Percentiles rank a stretch among this genome's conserved stretches.
Evolutionary conservation across 2,329 filamentous ascomycete species (phyloP).

Genomic region (Atkinsonella hypoxylon): DNA sequence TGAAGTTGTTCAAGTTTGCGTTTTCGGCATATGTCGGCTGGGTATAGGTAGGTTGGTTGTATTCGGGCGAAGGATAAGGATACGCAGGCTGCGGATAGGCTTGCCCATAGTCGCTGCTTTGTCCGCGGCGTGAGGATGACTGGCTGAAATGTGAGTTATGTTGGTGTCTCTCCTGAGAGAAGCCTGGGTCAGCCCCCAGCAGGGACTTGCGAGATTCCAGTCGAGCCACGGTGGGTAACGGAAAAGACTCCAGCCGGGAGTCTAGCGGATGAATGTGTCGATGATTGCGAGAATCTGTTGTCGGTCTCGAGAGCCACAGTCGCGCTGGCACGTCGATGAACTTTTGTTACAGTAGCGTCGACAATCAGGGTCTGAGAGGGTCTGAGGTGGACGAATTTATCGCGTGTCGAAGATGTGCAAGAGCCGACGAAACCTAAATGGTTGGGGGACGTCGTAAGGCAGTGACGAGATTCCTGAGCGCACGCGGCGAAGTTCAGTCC

Average conservation of each 20-base stretch:
- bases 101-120: constrained; percentile 19
- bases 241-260: constrained; percentile 25
- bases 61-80: constrained; percentile 18
- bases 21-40: constrained; percentile 18
- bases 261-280: constrained; percentile 8
- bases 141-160: constrained; percentile 15
- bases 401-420: too few species aligned
- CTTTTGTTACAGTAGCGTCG: too few species aligned
- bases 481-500: too few species aligned
- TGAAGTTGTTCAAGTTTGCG: constrained; percentile 18
- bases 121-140: constrained; percentile 6
- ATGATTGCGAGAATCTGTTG: too few species aligned
- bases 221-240: constrained; percentile 26
- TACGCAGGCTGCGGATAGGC: constrained; percentile 21
- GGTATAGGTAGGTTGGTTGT: constrained; percentile 13
- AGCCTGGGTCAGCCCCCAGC: constrained; percentile 26
- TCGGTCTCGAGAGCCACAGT: too few species aligned
- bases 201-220: constrained; percentile 29
- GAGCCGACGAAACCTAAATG: neutral
- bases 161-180: constrained; percentile 19
- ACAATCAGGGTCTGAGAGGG: too few species aligned
- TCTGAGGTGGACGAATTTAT: too few species aligned
- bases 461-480: too few species aligned
- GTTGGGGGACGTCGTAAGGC: too few species aligned
- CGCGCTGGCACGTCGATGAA: too few species aligned